These are phyloP conservation scores for Trichoderma asperellum DNA, from an alignment of 2,329 filamentous ascomycete genomes.

Conservation along the genomic window DNA sequence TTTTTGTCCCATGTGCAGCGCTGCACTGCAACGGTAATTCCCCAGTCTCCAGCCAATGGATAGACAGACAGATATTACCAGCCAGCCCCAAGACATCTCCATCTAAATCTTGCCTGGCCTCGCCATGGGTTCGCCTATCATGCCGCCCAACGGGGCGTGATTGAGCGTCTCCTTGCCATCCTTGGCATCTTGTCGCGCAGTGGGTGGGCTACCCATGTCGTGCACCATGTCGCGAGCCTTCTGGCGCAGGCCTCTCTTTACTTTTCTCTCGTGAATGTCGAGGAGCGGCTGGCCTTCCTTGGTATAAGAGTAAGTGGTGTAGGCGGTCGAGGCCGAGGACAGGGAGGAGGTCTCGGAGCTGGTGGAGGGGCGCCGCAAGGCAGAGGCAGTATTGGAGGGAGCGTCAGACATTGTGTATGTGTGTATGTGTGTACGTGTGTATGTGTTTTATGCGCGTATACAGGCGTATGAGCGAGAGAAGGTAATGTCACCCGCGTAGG, in stretches of 20 bases:
- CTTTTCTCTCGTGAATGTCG: constrained; percentile 21
- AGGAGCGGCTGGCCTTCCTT: constrained; percentile 32
- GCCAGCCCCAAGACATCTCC: neutral
- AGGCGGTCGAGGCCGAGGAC: constrained; percentile 40
- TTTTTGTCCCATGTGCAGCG: neutral
- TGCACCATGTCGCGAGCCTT: constrained; percentile 42
- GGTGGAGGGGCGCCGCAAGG: constrained; percentile 36
- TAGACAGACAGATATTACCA: neutral
- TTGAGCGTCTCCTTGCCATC: constrained; percentile 39
- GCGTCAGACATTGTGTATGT: constrained; percentile 19
- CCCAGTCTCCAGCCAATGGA: neutral
- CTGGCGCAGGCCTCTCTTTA: constrained; percentile 39
- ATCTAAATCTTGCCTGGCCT: constrained; percentile 32
- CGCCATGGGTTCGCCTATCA: constrained; percentile 36
- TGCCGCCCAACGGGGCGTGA: constrained; percentile 37
- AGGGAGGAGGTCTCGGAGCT: constrained; percentile 40
- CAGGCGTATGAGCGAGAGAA: neutral
- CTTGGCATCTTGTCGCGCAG: constrained; percentile 40
- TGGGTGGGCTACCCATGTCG: constrained; percentile 42
- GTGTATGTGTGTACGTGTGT: neutral
- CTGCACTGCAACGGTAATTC: neutral
- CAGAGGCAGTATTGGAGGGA: neutral
- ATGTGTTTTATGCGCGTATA: neutral
- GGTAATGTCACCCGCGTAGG: neutral
- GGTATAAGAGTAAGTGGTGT: constrained; percentile 35